These are phyloP conservation scores for Aphanomyces cochlioides DNA, from an alignment of 352 stramenopile species.

Conservation along the genomic window DNA sequence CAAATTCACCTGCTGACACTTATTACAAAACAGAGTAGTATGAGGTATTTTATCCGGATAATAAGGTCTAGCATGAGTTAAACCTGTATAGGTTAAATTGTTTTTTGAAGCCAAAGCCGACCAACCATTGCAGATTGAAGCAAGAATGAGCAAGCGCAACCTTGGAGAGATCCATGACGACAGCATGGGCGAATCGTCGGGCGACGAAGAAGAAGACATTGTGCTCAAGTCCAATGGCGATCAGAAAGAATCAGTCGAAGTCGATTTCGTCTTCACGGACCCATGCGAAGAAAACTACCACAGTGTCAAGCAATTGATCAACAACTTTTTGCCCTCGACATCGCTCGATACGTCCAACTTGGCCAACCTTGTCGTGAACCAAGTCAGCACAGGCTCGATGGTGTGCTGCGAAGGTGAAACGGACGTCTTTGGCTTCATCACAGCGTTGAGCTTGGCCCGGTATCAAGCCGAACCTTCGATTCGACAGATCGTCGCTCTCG, in stretches of 20 bases:
- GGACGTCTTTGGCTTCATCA: constrained; percentile 86
- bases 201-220: constrained; percentile 18
- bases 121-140: constrained; percentile 27
- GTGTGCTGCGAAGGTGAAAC: constrained; percentile 73
- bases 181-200: constrained; percentile 40
- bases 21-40: too few species aligned
- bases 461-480: constrained; percentile 54
- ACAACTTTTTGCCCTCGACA: constrained; percentile 64
- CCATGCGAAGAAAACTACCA: constrained; percentile 77
- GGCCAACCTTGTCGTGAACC: constrained; percentile 65
- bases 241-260: constrained; percentile 46
- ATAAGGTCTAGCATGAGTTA: too few species aligned
- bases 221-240: constrained; percentile 25
- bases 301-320: constrained; percentile 82
- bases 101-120: too few species aligned
- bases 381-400: constrained; percentile 74
- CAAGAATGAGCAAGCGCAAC: constrained; percentile 47
- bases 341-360: constrained; percentile 81
- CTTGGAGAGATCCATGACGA: constrained; percentile 58
- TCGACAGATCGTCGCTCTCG: constrained; percentile 72
- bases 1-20: too few species aligned
- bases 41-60: too few species aligned
- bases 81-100: too few species aligned
- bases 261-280: constrained; percentile 84
- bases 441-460: constrained; percentile 57